Evolutionary conservation across 441 rosid species (phyloP).

Genomic region (Flueggea neowawraea): DNA sequence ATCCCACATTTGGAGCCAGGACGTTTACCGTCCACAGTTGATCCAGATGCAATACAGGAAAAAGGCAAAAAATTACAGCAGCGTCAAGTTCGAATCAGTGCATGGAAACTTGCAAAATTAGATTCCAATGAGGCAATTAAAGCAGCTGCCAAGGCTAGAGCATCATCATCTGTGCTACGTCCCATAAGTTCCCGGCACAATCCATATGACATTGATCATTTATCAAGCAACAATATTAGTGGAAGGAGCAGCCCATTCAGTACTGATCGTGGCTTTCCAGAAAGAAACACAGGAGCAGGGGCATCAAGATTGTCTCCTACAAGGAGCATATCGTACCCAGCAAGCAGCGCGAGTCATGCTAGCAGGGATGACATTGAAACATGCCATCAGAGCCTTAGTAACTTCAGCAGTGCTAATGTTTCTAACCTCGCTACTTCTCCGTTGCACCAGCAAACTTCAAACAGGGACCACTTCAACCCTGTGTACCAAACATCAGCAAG

Average conservation of each 20-base stretch:
- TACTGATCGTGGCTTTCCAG: slow-evolving; percentile 40
- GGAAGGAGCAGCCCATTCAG: slow-evolving; percentile 76
- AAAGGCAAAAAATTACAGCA: slow-evolving; percentile 59
- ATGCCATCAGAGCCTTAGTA: slow-evolving; percentile 48
- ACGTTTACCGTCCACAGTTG: slow-evolving; percentile 72
- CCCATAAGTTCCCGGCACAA: slow-evolving; percentile 55
- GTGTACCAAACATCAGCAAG: slow-evolving; percentile 55
- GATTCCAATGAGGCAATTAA: slow-evolving; percentile 77
- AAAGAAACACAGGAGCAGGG: slow-evolving; percentile 32
- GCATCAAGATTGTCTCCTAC: slow-evolving; percentile 32
- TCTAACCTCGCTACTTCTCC: slow-evolving; percentile 44
- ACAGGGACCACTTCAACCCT: slow-evolving; percentile 73
- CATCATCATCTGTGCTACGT: slow-evolving; percentile 82
- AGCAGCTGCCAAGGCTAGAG: slow-evolving; percentile 91
- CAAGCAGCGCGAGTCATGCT: slow-evolving; percentile 37
- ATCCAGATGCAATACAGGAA: slow-evolving; percentile 58
- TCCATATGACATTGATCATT: slow-evolving; percentile 46
- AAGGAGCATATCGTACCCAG: slow-evolving; percentile 44
- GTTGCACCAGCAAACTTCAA: slow-evolving; percentile 37
- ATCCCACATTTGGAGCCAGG: slow-evolving; percentile 90
- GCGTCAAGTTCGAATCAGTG: slow-evolving; percentile 83
- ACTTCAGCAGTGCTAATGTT: slow-evolving; percentile 53
- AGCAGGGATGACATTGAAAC: slow-evolving; percentile 59
- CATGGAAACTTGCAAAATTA: slow-evolving; percentile 92
- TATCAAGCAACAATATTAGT: slow-evolving; percentile 65